Conservation (phyloP, 1,284 basidiomycete species). For the Irpex rosettiformis region DNA sequence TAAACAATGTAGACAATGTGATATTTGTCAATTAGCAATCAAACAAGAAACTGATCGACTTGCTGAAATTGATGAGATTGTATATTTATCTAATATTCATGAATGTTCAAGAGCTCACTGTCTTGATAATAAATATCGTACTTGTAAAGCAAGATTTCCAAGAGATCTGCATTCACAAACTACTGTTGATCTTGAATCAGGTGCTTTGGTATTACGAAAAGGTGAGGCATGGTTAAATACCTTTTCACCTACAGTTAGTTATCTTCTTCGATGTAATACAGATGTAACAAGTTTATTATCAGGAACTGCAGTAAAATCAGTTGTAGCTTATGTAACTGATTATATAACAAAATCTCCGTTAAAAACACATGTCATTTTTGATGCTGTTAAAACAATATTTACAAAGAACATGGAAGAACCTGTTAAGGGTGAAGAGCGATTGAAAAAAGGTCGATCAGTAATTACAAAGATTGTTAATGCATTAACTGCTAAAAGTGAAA, state of each 20-base stretch:
- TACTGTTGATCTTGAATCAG: slow-evolving; percentile 24
- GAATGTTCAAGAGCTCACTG: too few species aligned
- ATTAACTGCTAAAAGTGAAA: slow-evolving; percentile 7
- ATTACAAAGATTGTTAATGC: neutral
- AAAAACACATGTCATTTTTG: slow-evolving; percentile 24
- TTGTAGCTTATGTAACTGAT: slow-evolving; percentile 5
- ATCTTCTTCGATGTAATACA: slow-evolving; percentile 11
- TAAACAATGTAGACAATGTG: too few species aligned
- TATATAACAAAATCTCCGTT: slow-evolving; percentile 4
- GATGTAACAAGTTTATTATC: slow-evolving; percentile 4
- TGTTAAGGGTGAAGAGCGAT: neutral
- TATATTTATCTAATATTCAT: slow-evolving; percentile 1
- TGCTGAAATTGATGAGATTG: neutral
- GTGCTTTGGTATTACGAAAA: slow-evolving; percentile 31
- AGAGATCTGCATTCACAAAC: slow-evolving; percentile 18
- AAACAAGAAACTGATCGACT: slow-evolving; percentile 6
- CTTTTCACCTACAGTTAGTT: neutral
- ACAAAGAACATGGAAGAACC: slow-evolving; percentile 19
- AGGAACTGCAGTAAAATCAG: neutral
- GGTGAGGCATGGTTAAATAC: neutral
- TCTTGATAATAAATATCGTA: neutral
- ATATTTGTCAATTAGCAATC: too few species aligned
- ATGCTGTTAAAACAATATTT: slow-evolving; percentile 27
- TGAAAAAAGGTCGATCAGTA: neutral
- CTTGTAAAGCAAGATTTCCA: slow-evolving; percentile 31